Evolutionary conservation across 2,329 filamentous ascomycete species (phyloP).

Genomic region (Annulohypoxylon truncatum): DNA sequence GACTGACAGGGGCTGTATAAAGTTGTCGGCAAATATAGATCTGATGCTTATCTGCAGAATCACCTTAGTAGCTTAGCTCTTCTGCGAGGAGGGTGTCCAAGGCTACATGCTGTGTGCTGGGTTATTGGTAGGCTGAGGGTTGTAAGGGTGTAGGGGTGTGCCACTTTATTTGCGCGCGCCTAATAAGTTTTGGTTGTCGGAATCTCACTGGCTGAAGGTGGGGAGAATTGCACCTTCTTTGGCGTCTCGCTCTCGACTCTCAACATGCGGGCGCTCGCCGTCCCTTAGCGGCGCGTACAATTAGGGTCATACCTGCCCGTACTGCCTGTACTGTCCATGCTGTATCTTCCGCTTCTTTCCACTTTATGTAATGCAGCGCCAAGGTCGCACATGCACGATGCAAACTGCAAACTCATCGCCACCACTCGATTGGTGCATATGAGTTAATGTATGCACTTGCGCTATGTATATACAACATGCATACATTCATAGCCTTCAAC

Average conservation of each 20-base stretch:
- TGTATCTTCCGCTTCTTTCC: background rate
- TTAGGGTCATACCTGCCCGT: background rate
- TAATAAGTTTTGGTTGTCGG: conserved; percentile 12
- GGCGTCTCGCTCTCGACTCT: conserved; percentile 29
- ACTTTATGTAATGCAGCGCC: conserved; percentile 6
- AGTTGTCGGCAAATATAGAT: conserved; percentile 38
- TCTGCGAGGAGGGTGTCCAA: background rate
- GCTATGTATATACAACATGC: background rate
- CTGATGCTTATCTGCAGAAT: conserved; percentile 19
- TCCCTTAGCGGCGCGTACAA: conserved; percentile 3
- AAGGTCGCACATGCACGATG: background rate
- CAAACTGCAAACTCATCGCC: conserved; percentile 4
- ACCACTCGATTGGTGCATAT: conserved; percentile 16
- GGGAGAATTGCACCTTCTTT: background rate
- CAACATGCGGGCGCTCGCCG: background rate
- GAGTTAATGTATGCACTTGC: background rate
- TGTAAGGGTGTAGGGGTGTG: conserved; percentile 29
- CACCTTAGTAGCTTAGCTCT: background rate
- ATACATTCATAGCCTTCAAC: background rate
- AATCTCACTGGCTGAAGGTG: conserved; percentile 20
- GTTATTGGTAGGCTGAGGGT: conserved; percentile 22
- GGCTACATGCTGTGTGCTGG: background rate
- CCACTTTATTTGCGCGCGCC: conserved; percentile 43
- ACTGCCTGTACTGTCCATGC: background rate
- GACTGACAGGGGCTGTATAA: conserved; percentile 19